phyloP scores from a whole-genome alignment of 169 alveolate species.

The Cryptosporidium baileyi region DNA sequence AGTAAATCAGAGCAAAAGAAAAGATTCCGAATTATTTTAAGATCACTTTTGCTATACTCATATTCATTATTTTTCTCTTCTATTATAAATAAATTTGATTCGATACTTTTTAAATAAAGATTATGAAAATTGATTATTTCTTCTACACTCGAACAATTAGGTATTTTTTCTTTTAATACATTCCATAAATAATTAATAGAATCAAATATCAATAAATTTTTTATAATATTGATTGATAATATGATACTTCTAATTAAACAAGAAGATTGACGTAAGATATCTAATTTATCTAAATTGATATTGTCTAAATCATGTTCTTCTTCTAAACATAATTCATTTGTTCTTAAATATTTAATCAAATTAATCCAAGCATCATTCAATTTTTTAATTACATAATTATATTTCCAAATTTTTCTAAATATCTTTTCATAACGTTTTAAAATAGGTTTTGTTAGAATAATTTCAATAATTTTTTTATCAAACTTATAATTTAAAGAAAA shows the following conservation, averaged over 20 bases:
- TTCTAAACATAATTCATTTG: background rate
- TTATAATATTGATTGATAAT: background rate
- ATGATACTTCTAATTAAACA: constrained; percentile 22
- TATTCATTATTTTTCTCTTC: background rate
- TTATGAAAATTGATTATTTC: background rate
- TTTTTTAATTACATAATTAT: background rate
- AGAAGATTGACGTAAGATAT: constrained; percentile 1
- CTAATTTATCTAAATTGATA: background rate
- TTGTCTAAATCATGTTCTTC: background rate
- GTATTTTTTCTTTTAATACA: background rate
- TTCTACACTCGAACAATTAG: background rate
- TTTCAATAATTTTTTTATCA: background rate
- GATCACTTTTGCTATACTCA: background rate
- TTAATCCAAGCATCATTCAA: constrained; percentile 4
- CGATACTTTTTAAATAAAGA: background rate
- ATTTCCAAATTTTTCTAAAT: constrained; percentile 21
- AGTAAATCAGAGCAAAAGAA: constrained; percentile 20
- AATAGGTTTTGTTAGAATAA: background rate
- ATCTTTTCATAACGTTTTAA: background rate
- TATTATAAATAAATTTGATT: constrained; percentile 14
- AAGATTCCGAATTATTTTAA: background rate
- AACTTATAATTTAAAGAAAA: constrained; percentile 79
- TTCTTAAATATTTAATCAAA: constrained; percentile 1
- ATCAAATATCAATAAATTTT: background rate
- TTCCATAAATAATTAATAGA: constrained; percentile 32